Conservation (phyloP, 129 eudicot species). For the Chrysanthemum lavandulifolium region DNA sequence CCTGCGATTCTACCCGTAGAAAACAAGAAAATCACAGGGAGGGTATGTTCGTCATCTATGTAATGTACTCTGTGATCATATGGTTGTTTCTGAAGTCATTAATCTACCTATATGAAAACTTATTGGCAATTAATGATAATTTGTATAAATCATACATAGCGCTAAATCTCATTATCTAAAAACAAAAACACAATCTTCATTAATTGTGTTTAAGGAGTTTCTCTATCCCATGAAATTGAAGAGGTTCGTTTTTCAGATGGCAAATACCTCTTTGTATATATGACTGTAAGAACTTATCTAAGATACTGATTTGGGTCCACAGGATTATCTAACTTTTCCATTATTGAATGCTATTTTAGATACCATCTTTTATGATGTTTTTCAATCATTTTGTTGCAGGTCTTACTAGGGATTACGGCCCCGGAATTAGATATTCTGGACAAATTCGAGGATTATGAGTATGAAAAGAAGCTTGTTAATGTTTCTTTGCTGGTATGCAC, state of each 20-base stretch:
- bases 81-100: not conserved
- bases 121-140: not conserved
- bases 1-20: slow-evolving; percentile 90
- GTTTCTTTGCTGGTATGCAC: slow-evolving; percentile 57
- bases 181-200: no score
- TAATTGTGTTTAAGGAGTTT: not conserved
- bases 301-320: not conserved
- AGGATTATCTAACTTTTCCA: not conserved
- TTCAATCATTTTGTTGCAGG: slow-evolving; percentile 39
- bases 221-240: slow-evolving; percentile 5
- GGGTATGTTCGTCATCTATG: slow-evolving; percentile 45
- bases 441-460: slow-evolving; percentile 82
- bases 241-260: not conserved
- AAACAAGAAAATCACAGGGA: slow-evolving; percentile 66
- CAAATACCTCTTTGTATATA: not conserved
- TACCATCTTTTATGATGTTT: not conserved
- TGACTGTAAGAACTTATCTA: not conserved
- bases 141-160: not conserved
- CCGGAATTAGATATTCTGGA: slow-evolving; percentile 74
- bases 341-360: not conserved
- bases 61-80: slow-evolving; percentile 1
- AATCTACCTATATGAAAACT: not conserved
- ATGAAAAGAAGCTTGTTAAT: slow-evolving; percentile 63
- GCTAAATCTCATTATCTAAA: no score
- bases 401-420: slow-evolving; percentile 62